Conservation (phyloP, 164 flowering plant species). For the Piper betle region DNA sequence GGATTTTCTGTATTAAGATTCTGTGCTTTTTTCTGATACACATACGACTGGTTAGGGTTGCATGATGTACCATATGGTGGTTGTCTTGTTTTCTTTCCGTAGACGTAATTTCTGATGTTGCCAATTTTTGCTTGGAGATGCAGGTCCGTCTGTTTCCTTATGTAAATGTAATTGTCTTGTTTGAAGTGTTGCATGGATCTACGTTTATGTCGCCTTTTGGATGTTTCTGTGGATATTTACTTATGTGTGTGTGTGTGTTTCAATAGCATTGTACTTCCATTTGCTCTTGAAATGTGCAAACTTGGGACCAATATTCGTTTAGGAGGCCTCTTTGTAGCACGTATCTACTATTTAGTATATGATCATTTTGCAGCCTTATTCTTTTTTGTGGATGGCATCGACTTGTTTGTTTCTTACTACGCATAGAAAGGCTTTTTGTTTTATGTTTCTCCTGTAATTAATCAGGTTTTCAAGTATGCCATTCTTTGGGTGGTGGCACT, state of each 20-base stretch:
- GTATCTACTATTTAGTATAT: too few species aligned
- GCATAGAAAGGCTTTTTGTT: too few species aligned
- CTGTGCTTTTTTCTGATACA: too few species aligned
- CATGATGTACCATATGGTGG: neutral
- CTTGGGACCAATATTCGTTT: neutral
- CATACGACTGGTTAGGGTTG: too few species aligned
- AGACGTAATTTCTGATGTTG: neutral
- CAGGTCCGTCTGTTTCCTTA: neutral
- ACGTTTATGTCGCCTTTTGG: too few species aligned
- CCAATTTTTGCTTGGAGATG: neutral
- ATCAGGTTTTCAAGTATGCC: constrained; percentile 1
- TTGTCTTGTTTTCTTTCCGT: neutral
- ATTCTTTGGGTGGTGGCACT: neutral
- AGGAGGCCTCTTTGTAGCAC: neutral
- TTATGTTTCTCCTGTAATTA: neutral
- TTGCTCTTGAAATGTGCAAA: too few species aligned
- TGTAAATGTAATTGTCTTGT: too few species aligned
- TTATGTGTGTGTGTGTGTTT: neutral
- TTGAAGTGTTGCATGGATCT: too few species aligned
- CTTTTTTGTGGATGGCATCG: too few species aligned
- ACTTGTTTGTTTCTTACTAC: too few species aligned
- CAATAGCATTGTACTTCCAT: neutral
- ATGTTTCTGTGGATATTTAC: neutral
- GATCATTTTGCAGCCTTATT: too few species aligned
- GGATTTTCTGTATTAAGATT: too few species aligned